phyloP scores from a whole-genome alignment of 495 filamentous ascomycete species.

The Penicillium herquei region DNA sequence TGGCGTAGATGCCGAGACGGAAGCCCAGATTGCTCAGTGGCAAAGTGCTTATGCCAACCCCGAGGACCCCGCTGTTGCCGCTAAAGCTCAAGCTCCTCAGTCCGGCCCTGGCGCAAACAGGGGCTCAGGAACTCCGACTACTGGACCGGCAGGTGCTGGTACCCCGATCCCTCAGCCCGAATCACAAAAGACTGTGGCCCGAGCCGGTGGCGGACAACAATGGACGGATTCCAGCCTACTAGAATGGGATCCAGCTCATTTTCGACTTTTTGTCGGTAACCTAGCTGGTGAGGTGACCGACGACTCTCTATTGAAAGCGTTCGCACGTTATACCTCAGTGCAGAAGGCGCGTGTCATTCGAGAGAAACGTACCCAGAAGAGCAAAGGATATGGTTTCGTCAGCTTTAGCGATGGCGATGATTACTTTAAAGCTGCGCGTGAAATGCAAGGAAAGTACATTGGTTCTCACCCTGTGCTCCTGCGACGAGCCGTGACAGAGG shows the following conservation, averaged over 20 bases:
- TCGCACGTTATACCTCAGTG: conserved; percentile 80
- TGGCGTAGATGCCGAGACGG: conserved; percentile 77
- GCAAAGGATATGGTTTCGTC: conserved; percentile 93
- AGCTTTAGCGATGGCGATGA: conserved; percentile 94
- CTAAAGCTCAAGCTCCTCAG: conserved; percentile 17
- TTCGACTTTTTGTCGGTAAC: conserved; percentile 93
- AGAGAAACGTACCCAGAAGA: conserved; percentile 94
- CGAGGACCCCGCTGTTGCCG: conserved; percentile 20
- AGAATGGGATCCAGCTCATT: conserved; percentile 95
- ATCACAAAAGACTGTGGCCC: conserved; percentile 69
- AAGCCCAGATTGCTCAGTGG: conserved; percentile 95
- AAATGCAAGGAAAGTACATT: conserved; percentile 99
- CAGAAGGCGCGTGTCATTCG: conserved; percentile 93
- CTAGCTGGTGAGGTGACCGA: conserved; percentile 98
- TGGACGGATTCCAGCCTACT: conserved; percentile 85
- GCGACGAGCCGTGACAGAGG: conserved; percentile 84
- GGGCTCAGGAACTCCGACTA: conserved; percentile 29
- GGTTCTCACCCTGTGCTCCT: conserved; percentile 90
- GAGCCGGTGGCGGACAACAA: conserved; percentile 82
- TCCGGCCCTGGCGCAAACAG: conserved; percentile 46
- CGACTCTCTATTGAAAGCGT: conserved; percentile 91
- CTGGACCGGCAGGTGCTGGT: conserved; percentile 30
- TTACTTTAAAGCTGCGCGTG: conserved; percentile 89
- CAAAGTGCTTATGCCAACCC: conserved; percentile 78
- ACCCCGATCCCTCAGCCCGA: conserved; percentile 39